phyloP scores from a whole-genome alignment of 495 filamentous ascomycete genomes.

The Elaphomyces granulatus region DNA sequence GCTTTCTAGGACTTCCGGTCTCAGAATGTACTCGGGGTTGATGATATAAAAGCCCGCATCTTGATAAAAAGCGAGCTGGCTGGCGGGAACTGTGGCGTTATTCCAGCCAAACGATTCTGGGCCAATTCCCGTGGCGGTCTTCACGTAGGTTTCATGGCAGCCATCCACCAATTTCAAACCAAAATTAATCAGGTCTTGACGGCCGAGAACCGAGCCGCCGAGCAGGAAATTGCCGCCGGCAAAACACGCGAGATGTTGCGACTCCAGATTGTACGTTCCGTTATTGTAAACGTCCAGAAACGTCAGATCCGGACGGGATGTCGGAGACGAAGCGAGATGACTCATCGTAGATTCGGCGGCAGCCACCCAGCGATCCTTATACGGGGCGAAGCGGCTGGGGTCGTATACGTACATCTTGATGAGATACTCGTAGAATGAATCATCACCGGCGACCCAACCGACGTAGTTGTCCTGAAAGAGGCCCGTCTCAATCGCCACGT shows the following conservation, averaged over 20 bases:
- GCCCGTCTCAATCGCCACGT: slow-evolving; percentile 50
- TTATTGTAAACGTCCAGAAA: slow-evolving; percentile 54
- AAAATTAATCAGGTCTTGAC: slow-evolving; percentile 53
- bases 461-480: slow-evolving; percentile 50
- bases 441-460: slow-evolving; percentile 68
- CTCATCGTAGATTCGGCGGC: slow-evolving; percentile 66
- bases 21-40: slow-evolving; percentile 47
- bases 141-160: slow-evolving; percentile 60
- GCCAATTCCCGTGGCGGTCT: slow-evolving; percentile 57
- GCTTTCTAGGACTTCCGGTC: slow-evolving; percentile 77
- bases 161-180: slow-evolving; percentile 59
- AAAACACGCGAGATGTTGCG: slow-evolving; percentile 68
- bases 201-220: slow-evolving; percentile 55
- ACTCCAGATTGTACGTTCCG: slow-evolving; percentile 34
- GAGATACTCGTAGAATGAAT: slow-evolving; percentile 85
- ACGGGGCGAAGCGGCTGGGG: slow-evolving; percentile 42
- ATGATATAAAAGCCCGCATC: slow-evolving; percentile 60
- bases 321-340: slow-evolving; percentile 59
- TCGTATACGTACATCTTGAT: slow-evolving; percentile 92
- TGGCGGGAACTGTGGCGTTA: slow-evolving; percentile 26
- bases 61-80: slow-evolving; percentile 44
- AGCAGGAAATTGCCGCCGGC: slow-evolving; percentile 78
- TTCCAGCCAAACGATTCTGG: slow-evolving; percentile 70
- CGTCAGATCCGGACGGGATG: slow-evolving; percentile 53
- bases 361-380: slow-evolving; percentile 59